Conservation (phyloP, 257 asterid species). For the Ocimum tenuiflorum region DNA sequence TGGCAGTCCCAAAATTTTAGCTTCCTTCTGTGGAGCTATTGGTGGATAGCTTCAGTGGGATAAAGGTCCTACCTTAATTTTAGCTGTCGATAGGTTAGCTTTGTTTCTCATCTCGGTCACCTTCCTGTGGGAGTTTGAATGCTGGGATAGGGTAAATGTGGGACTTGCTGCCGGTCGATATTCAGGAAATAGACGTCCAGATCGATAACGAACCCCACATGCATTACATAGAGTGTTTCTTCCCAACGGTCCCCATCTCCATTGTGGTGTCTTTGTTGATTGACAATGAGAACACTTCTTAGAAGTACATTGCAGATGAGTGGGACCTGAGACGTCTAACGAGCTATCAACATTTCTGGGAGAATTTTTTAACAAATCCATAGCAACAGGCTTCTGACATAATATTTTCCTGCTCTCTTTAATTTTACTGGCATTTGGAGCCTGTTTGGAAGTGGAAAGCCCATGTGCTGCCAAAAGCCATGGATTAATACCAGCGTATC, state of each 20-base stretch:
- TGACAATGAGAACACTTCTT: conserved; percentile 67
- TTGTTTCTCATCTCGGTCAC: conserved; percentile 44
- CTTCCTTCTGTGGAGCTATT: conserved; percentile 37
- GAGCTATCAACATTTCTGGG: not conserved
- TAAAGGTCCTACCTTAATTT: conserved; percentile 18
- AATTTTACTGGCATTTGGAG: conserved; percentile 22
- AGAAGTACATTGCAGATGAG: conserved; percentile 1
- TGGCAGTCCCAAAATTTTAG: conserved; percentile 10
- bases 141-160: conserved; percentile 52
- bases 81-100: not conserved
- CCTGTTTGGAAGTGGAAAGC: conserved; percentile 26
- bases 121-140: conserved; percentile 53
- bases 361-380: not conserved
- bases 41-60: too few species aligned
- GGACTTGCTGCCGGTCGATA: conserved; percentile 85
- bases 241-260: conserved; percentile 81
- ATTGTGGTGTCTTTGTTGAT: conserved; percentile 63
- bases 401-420: conserved; percentile 29
- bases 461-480: conserved; percentile 44
- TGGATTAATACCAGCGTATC: conserved; percentile 34
- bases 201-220: conserved; percentile 71
- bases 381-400: conserved; percentile 4
- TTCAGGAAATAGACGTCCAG: conserved; percentile 68
- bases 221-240: conserved; percentile 78
- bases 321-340: not conserved